Conservation (phyloP, 805 yeast species). For the Suhomyces emberorum region DNA sequence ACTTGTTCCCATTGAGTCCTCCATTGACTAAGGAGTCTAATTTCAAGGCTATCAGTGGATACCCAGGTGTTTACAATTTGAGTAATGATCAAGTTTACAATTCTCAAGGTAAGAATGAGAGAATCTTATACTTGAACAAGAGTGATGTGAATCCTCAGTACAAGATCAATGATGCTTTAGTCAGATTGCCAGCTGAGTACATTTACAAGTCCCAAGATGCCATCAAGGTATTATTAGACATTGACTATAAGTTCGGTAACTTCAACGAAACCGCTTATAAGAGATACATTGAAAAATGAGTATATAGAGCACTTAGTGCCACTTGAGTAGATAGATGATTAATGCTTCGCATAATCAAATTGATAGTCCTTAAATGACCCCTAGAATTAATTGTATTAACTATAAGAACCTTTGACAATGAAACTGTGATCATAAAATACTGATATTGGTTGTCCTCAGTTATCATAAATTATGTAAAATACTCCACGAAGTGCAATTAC, state of each 20-base stretch:
- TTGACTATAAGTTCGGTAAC: conserved; percentile 58
- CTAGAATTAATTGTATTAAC: too few relatives aligned
- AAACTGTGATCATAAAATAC: too few relatives aligned
- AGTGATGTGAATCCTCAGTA: conserved; percentile 9
- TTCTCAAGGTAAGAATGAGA: conserved; percentile 31
- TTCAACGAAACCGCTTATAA: conserved; percentile 50
- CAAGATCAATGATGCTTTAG: conserved; percentile 37
- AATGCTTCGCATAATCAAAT: too few relatives aligned
- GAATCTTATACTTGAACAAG: conserved; percentile 36
- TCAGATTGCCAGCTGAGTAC: conserved; percentile 41
- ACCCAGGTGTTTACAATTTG: conserved; percentile 45
- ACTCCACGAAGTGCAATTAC: background rate
- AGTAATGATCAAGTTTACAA: conserved; percentile 45
- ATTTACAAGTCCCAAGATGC: conserved; percentile 59
- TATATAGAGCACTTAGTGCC: too few relatives aligned
- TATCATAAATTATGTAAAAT: background rate
- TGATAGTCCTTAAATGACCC: too few relatives aligned
- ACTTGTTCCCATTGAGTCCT: conserved; percentile 65
- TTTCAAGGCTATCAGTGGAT: conserved; percentile 42
- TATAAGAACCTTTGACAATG: too few relatives aligned
- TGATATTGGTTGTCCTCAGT: too few relatives aligned
- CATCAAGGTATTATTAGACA: conserved; percentile 57
- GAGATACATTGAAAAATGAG: conserved; percentile 7
- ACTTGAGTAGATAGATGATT: too few relatives aligned
- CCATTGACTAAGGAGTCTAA: conserved; percentile 42